phyloP scores from a whole-genome alignment of 176 grass and related monocot species.

The Musa beccarii region DNA sequence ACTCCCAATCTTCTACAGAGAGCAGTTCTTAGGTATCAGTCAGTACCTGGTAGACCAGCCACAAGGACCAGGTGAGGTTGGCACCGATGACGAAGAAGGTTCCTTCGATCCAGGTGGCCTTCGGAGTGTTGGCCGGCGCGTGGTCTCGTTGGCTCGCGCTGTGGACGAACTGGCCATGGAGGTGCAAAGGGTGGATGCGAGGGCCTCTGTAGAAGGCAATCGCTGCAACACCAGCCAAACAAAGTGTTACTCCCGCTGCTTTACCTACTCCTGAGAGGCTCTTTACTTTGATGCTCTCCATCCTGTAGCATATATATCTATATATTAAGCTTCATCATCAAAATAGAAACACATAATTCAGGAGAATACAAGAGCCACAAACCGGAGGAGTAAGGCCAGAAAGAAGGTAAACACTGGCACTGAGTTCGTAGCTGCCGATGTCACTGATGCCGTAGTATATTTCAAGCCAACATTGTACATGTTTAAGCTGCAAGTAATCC shows the following conservation, averaged over 20 bases:
- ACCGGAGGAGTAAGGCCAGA: slow-evolving; percentile 13
- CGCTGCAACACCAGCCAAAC: slow-evolving; percentile 35
- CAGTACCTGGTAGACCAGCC: slow-evolving; percentile 54
- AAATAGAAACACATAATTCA: neutral
- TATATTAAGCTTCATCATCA: neutral
- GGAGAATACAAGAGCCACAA: neutral
- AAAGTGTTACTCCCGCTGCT: slow-evolving; percentile 32
- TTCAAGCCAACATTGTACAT: slow-evolving; percentile 48
- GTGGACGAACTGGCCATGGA: slow-evolving; percentile 21
- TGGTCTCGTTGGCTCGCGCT: neutral
- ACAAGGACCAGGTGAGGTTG: slow-evolving; percentile 42
- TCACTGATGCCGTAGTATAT: slow-evolving; percentile 54
- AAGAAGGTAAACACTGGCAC: slow-evolving; percentile 62
- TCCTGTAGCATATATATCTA: slow-evolving; percentile 17
- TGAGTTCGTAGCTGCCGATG: slow-evolving; percentile 34
- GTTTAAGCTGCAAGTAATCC: slow-evolving; percentile 49
- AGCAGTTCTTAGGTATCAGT: neutral
- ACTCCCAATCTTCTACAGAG: neutral
- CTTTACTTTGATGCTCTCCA: slow-evolving; percentile 40
- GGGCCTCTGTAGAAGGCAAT: slow-evolving; percentile 52
- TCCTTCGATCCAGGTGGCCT: slow-evolving; percentile 43
- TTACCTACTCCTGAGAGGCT: slow-evolving; percentile 38
- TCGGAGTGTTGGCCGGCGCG: neutral
- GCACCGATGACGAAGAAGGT: slow-evolving; percentile 50
- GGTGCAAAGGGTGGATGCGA: slow-evolving; percentile 36